A percentile compares a stretch with the other conserved stretches of the same genome.
Evolutionary conservation across 768 basidiomycete genomes (phyloP).

Genomic region (Boletus reticulatus): DNA sequence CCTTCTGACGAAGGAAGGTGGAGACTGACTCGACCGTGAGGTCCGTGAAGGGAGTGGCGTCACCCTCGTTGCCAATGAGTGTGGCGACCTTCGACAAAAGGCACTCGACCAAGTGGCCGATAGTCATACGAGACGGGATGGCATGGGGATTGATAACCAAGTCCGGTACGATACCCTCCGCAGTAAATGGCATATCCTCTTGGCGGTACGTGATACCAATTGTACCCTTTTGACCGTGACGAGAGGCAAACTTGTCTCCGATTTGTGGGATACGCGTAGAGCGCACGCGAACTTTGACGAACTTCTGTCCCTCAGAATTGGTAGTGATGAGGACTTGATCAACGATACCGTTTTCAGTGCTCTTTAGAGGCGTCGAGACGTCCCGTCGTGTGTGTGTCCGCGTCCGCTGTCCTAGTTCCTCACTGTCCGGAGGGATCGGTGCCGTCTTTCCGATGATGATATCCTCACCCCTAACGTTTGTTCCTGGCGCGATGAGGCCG

Average conservation of each 20-base stretch:
- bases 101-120: constrained; percentile 99
- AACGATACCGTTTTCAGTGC: constrained; percentile 96
- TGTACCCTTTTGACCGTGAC: constrained; percentile 99
- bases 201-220: constrained; percentile 99
- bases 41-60: constrained; percentile 98
- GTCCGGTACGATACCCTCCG: constrained; percentile 95
- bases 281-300: constrained; percentile 96
- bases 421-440: constrained; percentile 93
- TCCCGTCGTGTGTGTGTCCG: constrained; percentile 91
- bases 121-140: constrained; percentile 99
- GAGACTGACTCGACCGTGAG: constrained; percentile 98
- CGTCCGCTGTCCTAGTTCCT: constrained; percentile 96
- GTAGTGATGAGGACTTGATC: constrained; percentile 98
- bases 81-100: constrained; percentile 95
- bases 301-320: constrained; percentile 94
- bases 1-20: constrained; percentile 79
- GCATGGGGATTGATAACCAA: constrained; percentile 99
- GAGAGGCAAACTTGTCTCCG: constrained; percentile 98
- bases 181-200: constrained; percentile 99
- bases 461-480: constrained; percentile 93
- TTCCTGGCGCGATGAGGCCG: constrained; percentile 93
- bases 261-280: constrained; percentile 97
- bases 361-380: constrained; percentile 96
- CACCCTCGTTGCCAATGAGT: constrained; percentile 94
- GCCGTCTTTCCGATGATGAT: constrained; percentile 99